Percentiles rank a stretch among this genome's conserved stretches.
Evolutionary conservation across 306 rosid species (phyloP).

Genomic region (Cotoneaster glaucophyllus): DNA sequence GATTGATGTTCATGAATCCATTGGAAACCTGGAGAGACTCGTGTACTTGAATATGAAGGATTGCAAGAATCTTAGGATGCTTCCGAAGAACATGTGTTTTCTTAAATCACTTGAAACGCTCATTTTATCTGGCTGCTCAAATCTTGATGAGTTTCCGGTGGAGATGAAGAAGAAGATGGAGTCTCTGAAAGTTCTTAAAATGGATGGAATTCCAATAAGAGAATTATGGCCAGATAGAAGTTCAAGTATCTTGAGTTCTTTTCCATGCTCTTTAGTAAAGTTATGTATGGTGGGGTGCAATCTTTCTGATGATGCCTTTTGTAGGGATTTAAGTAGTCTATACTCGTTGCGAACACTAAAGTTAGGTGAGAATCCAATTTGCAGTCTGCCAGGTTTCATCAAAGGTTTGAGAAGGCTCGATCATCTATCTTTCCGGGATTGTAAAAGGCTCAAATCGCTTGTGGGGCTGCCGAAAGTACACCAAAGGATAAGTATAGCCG

Average conservation of each 20-base stretch:
- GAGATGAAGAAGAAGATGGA: background rate
- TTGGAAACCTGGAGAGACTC: background rate
- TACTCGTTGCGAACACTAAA: background rate
- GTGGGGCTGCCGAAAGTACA: background rate
- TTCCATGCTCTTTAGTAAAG: background rate
- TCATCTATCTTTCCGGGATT: background rate
- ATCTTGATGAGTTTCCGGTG: background rate
- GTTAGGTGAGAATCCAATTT: background rate
- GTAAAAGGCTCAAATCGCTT: background rate
- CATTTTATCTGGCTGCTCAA: background rate
- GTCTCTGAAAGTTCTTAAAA: background rate
- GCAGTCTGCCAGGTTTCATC: background rate
- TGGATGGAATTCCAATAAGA: background rate
- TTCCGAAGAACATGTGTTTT: background rate
- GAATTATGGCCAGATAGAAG: background rate
- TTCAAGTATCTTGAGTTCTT: background rate
- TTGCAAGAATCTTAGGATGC: background rate
- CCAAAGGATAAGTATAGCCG: rapidly evolving
- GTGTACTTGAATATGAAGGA: background rate
- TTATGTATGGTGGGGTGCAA: background rate
- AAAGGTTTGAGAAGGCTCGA: background rate
- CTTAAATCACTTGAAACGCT: background rate
- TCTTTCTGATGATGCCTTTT: background rate
- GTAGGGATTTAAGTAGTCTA: background rate
- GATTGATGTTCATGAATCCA: slow-evolving; percentile 1